A percentile compares a stretch with the other conserved stretches of the same genome.
Evolutionary conservation across 306 rosid genomes (phyloP).

Genomic region (Fragaria vesca): DNA sequence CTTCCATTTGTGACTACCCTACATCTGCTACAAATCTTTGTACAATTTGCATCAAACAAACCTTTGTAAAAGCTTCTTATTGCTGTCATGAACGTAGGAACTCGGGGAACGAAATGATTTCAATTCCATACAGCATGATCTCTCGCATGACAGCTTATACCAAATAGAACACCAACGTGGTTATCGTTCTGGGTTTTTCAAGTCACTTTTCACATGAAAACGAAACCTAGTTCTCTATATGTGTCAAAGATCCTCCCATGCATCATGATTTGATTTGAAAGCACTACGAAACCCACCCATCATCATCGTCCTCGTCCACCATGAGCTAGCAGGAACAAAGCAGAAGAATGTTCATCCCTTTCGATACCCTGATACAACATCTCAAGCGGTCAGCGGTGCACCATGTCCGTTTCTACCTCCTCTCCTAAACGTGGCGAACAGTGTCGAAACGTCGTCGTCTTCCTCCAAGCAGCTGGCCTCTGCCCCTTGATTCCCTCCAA

Average conservation of each 20-base stretch:
- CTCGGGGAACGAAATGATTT: background rate
- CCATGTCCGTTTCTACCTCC: background rate
- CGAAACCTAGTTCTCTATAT: background rate
- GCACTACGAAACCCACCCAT: background rate
- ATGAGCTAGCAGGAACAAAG: background rate
- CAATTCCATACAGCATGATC: background rate
- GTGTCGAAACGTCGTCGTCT: background rate
- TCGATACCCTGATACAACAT: background rate
- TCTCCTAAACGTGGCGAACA: conserved; percentile 12
- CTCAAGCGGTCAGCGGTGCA: conserved; percentile 8
- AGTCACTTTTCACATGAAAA: background rate
- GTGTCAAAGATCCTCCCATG: conserved; percentile 2
- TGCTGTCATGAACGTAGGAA: background rate
- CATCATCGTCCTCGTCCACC: background rate
- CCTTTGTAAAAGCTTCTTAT: background rate
- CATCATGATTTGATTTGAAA: background rate
- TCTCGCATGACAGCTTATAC: background rate
- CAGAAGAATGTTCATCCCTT: background rate
- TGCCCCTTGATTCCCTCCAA: conserved; percentile 5
- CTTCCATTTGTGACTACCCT: background rate
- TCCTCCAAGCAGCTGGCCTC: background rate
- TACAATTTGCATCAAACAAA: background rate
- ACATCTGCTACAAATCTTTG: background rate
- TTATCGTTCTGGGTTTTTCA: background rate
- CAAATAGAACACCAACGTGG: background rate